Base-by-base conservation (phyloP, 2,329 filamentous ascomycete genomes). In the Scedosporium apiospermum region DNA sequence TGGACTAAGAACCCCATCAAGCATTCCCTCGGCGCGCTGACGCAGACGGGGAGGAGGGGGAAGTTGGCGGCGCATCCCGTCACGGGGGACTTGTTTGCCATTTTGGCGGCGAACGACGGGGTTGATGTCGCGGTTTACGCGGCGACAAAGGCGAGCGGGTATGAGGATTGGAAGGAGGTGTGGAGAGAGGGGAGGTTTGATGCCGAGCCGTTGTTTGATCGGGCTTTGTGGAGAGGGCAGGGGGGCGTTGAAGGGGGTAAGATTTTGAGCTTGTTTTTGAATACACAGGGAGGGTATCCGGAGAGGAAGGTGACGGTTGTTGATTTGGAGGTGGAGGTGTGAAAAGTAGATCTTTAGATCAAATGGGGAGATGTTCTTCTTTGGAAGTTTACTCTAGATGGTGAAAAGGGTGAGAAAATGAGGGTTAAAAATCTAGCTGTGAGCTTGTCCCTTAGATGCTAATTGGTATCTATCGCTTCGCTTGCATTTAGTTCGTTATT, bases 181-280 rank as follows among this genome's bases (percentile, higher is more conserved):
- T 65, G 62, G 64, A 61, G 57, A 23, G 55, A 53, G n/a, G 23
- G 26, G 3, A 46, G 27, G 6, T 65, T 49, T 21, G 62, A 62
- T 23, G 60, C 62, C 12, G 65, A 68, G 27, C 66, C 66, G 6
- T 34, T 67, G 21, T 65, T 65, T 21, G 67, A 68, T 46, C 57
- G 62, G 30, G 27, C 44, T 6, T 16, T 62, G 21, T 65, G 64
- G 64, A 30, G 34, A 10, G 61, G 59, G 1, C 34, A 42, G 10
- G 60, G 61, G 0, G 61, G 61, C 4, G 21, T 63, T 21, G 64
- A 65, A 16, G 51, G 18, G 1, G 64, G 62, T 26, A 55, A 14
- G 49, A 27, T 65, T 9, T 34, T 65, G n/a, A 64, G 62, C 53
- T 23, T 65, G 46, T 65, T 65, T 58, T 30, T 60, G n/a, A 60